Conservation (phyloP, 192 early-diverging fungal genomes). For the Coemansia guatemalensis region DNA sequence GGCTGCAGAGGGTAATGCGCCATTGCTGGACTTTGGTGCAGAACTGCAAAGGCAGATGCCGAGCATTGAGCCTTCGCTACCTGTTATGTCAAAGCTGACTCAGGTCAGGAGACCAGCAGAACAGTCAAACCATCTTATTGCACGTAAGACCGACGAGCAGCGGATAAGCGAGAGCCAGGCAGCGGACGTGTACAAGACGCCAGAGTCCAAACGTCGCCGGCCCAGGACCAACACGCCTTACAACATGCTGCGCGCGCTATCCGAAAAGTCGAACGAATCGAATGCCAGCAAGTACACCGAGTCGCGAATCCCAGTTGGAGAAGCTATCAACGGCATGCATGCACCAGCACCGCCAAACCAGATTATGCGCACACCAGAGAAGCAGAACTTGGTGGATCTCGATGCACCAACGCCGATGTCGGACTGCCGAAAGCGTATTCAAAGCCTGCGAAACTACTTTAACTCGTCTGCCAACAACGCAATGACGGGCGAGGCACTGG, state of each 20-base stretch:
- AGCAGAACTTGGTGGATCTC: background rate
- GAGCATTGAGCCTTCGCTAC: background rate
- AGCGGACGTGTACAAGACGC: constrained; percentile 11
- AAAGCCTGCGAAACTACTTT: constrained; percentile 40
- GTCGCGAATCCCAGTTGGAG: background rate
- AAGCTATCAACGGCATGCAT: constrained; percentile 1
- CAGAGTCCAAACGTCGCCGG: constrained; percentile 15
- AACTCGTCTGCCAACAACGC: constrained; percentile 2
- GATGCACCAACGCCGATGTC: constrained; percentile 13
- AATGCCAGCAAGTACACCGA: background rate
- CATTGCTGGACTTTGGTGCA: constrained; percentile 1
- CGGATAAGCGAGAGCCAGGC: background rate
- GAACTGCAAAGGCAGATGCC: background rate
- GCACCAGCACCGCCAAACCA: constrained; percentile 1
- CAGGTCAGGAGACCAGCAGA: background rate
- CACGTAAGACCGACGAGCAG: background rate
- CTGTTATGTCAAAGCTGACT: constrained; percentile 5
- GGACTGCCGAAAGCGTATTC: constrained; percentile 26
- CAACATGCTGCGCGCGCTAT: constrained; percentile 25
- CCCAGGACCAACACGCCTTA: constrained; percentile 18
- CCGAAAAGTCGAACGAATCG: constrained; percentile 33
- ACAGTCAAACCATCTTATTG: background rate
- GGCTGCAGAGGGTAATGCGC: background rate
- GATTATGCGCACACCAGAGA: constrained; percentile 24
- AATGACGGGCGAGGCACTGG: background rate